A percentile compares a stretch with the other conserved stretches of the same genome.
phyloP scores from a whole-genome alignment of 2,329 filamentous ascomycete species.

The Fusarium proliferatum region DNA sequence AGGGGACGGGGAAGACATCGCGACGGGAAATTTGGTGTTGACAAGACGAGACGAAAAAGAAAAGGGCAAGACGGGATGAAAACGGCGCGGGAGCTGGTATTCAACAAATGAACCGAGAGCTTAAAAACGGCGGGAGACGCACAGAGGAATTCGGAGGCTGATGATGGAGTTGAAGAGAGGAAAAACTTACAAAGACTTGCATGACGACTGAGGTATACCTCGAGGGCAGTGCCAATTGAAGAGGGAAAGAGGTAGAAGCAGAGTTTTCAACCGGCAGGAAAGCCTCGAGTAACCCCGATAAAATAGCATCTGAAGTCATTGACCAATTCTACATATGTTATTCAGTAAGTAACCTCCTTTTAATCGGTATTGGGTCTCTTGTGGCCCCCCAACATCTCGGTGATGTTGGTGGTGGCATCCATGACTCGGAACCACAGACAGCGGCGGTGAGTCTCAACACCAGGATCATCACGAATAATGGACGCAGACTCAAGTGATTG shows the following conservation, averaged over 20 bases:
- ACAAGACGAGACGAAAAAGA: background rate
- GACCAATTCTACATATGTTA: fast-evolving
- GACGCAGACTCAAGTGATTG: fast-evolving
- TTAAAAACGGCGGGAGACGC: background rate
- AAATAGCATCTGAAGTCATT: fast-evolving
- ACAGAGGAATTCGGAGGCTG: background rate
- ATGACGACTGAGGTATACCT: background rate
- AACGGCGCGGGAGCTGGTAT: background rate
- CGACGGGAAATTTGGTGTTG: background rate
- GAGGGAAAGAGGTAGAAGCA: background rate
- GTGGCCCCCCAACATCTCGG: background rate
- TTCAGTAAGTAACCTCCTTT: fast-evolving
- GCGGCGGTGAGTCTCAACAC: too few species aligned
- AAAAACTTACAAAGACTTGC: background rate
- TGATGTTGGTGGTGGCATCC: background rate
- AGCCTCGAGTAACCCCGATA: fast-evolving
- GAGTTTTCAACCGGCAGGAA: background rate
- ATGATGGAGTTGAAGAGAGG: background rate
- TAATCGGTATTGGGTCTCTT: background rate
- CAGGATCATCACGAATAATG: background rate
- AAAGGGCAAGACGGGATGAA: background rate
- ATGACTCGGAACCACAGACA: background rate
- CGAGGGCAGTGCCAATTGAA: background rate
- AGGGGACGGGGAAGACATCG: background rate
- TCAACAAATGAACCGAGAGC: background rate